Base-by-base conservation (phyloP, 1,139 yeast species). In the Saccharomyces uvarum region DNA sequence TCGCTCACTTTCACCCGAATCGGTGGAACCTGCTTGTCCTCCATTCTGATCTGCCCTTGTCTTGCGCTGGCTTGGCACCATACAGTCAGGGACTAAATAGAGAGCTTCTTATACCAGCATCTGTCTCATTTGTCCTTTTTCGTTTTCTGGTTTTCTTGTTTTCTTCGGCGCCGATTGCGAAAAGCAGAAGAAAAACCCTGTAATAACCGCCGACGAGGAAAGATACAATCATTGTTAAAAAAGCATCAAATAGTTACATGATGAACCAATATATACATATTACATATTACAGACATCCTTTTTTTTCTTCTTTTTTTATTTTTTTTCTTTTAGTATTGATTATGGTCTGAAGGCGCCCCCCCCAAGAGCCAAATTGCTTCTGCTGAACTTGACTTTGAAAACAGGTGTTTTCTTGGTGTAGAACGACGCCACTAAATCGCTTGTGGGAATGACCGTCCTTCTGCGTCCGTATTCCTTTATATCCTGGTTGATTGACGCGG, bases 331-430 rank as follows among this genome's bases (percentile, higher is more conserved):
- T 13, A 11, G 24, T 19, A 13, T 38, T 33, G 29, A 16, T 21
- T 47, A 28, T 16, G 48, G 48, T 13, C 70, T 69, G 62, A 85
- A 88, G 3, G 95, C 95, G 50, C 99, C 98, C 13, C 91, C 97
- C 0, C 97, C 97, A 41, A 93, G 77, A 64, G 96, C 91, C 61
- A 95, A 74, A 70, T 95, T 95, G 59, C 97, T 78, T 67, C 95
- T 79, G 1, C 98, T 91, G 69, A 91, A 93, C 65, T 86, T 90
- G 32, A 95, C 96, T 65, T 88, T 89, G 73, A 86, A 93, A 26
- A 93, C 95, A 1, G 98, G 97, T 0, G 98, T 89, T 72, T 86
- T 86, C 72, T 90, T 93, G 1, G 99, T 91, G 71, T 88, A 88
- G 69, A 86, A 93, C 14, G 95, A 95, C 2, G 96, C 90, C 84